These are phyloP conservation scores for Cladosporium colombiae DNA, from an alignment of 2,329 filamentous ascomycete species.

Conservation along the genomic window DNA sequence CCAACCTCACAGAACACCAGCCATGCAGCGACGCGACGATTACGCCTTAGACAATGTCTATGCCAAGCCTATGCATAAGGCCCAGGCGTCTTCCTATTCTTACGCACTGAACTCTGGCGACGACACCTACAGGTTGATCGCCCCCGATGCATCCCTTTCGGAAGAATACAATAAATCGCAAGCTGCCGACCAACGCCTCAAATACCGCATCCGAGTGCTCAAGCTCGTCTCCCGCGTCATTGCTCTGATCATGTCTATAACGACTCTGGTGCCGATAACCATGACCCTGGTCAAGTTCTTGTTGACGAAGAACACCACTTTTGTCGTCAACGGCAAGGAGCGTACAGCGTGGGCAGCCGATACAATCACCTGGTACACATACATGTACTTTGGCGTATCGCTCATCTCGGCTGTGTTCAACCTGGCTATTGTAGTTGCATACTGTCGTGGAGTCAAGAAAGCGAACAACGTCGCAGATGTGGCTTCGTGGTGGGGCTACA, in stretches of 20 bases:
- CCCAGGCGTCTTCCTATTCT: neutral
- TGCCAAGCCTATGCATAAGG: constrained; percentile 13
- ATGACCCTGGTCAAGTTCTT: constrained; percentile 44
- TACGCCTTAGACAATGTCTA: neutral
- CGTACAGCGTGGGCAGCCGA: constrained; percentile 44
- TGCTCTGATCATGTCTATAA: constrained; percentile 38
- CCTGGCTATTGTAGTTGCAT: constrained; percentile 38
- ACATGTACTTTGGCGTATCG: constrained; percentile 42
- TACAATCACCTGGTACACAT: constrained; percentile 43
- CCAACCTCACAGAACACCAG: neutral
- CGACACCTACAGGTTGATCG: constrained; percentile 13
- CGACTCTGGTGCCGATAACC: constrained; percentile 39
- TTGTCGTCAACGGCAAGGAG: constrained; percentile 25
- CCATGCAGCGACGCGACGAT: neutral
- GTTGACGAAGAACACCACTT: constrained; percentile 35
- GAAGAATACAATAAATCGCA: neutral
- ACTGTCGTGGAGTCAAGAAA: constrained; percentile 33
- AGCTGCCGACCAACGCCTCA: constrained; percentile 32
- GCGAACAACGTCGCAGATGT: constrained; percentile 39
- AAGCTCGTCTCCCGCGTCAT: constrained; percentile 40
- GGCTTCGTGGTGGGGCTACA: constrained; percentile 34
- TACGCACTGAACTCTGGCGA: neutral
- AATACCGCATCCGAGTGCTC: constrained; percentile 42
- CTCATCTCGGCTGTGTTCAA: constrained; percentile 38
- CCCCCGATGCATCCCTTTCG: neutral